phyloP scores from a whole-genome alignment of 192 early-diverging fungal genomes.

The Chytriomyces sp. region DNA sequence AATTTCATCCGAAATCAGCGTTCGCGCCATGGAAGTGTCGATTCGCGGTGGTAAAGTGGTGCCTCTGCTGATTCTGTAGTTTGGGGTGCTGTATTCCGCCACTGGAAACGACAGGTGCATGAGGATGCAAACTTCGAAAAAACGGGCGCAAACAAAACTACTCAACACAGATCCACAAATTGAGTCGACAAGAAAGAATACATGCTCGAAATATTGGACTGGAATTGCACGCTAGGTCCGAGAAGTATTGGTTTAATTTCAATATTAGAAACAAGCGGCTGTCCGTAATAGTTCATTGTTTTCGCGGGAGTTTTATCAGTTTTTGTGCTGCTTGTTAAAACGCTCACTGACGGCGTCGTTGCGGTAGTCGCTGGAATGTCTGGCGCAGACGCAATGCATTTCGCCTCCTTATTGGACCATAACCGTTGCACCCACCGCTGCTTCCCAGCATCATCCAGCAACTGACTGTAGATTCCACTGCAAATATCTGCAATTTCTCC shows the following conservation, averaged over 20 bases:
- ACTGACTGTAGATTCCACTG: too few relatives aligned
- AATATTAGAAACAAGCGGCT: background rate
- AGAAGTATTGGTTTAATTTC: background rate
- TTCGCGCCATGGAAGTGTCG: background rate
- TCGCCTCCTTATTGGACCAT: constrained; percentile 11
- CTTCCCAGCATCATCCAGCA: background rate
- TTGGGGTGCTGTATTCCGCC: background rate
- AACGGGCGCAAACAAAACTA: background rate
- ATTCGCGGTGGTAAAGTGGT: background rate
- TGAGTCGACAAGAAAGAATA: constrained; percentile 1
- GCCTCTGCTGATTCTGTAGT: background rate
- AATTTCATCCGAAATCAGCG: background rate
- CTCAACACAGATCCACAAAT: background rate
- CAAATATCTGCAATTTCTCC: constrained; percentile 23
- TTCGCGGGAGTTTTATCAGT: background rate
- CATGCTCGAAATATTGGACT: background rate
- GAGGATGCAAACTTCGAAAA: background rate
- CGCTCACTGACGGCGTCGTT: background rate
- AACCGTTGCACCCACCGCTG: background rate
- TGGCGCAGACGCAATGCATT: background rate
- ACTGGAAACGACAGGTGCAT: background rate
- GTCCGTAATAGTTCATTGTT: background rate
- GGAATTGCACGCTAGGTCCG: background rate
- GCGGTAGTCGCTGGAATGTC: background rate
- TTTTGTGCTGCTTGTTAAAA: background rate